Evolutionary conservation across 106 monocot species (phyloP).

Genomic region (Allium fistulosum): DNA sequence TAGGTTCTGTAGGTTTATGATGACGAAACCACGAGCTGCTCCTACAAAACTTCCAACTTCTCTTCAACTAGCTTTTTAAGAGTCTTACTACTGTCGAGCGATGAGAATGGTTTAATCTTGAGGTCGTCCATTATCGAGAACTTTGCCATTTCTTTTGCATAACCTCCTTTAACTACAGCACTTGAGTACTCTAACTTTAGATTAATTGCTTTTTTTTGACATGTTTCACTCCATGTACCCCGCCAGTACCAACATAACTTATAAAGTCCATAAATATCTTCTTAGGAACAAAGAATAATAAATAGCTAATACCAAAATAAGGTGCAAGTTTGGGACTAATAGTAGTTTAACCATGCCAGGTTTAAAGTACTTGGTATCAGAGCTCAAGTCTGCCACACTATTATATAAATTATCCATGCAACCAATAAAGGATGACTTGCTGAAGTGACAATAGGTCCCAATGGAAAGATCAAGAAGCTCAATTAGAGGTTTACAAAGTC

Average conservation of each 20-base stretch:
- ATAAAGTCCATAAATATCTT: background rate
- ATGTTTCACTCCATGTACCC: background rate
- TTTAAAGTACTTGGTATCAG: background rate
- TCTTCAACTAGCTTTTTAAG: background rate
- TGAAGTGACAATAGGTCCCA: constrained; percentile 10
- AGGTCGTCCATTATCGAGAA: constrained; percentile 18
- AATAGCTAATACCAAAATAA: background rate
- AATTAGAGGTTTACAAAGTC: constrained; percentile 29
- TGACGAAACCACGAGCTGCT: no score
- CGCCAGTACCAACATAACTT: background rate
- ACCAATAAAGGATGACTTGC: background rate
- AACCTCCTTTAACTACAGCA: constrained; percentile 1
- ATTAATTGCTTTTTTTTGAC: constrained; percentile 1
- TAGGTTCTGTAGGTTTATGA: no score
- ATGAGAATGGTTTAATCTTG: background rate
- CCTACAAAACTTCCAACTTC: no score
- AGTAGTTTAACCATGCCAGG: background rate
- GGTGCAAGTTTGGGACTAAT: background rate
- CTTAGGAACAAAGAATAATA: background rate
- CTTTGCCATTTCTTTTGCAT: background rate
- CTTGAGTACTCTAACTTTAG: background rate
- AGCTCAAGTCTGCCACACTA: background rate
- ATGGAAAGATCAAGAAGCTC: constrained; percentile 23
- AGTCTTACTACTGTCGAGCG: background rate
- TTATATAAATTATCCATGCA: constrained; percentile 1